These are phyloP conservation scores for Exophiala mesophila DNA, from an alignment of 2,329 filamentous ascomycete species.

Conservation along the genomic window DNA sequence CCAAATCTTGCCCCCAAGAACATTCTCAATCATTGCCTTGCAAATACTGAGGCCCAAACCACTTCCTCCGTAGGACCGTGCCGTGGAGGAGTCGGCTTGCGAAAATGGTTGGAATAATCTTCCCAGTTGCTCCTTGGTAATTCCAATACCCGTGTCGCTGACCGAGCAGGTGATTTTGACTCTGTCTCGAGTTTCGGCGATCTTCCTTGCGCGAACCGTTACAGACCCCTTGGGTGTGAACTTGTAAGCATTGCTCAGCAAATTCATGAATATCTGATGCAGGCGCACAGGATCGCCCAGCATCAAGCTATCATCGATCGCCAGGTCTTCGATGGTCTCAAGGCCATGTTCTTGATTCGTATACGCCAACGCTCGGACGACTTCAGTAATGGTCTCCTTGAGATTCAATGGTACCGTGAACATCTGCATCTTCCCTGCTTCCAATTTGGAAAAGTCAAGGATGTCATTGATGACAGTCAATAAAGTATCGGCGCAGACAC, in stretches of 20 bases:
- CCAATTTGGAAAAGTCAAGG: slow-evolving; percentile 48
- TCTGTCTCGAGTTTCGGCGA: slow-evolving; percentile 30
- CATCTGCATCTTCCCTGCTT: slow-evolving; percentile 54
- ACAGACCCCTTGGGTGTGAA: slow-evolving; percentile 54
- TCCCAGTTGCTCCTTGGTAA: slow-evolving; percentile 59
- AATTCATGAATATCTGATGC: slow-evolving; percentile 60
- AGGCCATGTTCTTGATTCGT: slow-evolving; percentile 58
- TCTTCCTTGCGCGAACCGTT: slow-evolving; percentile 39
- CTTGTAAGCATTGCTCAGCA: slow-evolving; percentile 60
- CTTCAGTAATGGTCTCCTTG: slow-evolving; percentile 60
- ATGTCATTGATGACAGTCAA: slow-evolving; percentile 44
- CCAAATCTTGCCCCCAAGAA: slow-evolving; percentile 57
- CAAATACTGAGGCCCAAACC: slow-evolving; percentile 62
- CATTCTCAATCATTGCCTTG: slow-evolving; percentile 55
- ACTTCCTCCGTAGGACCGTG: slow-evolving; percentile 58
- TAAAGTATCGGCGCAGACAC: slow-evolving; percentile 39
- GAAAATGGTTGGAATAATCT: slow-evolving; percentile 54
- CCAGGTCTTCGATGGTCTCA: slow-evolving; percentile 61
- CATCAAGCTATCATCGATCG: slow-evolving; percentile 60
- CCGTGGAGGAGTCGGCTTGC: slow-evolving; percentile 58
- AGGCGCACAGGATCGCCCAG: slow-evolving; percentile 81
- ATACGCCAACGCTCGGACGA: slow-evolving; percentile 58
- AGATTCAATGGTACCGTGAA: slow-evolving; percentile 80
- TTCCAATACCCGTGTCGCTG: slow-evolving; percentile 62
- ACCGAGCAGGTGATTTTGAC: slow-evolving; percentile 45